phyloP scores from a whole-genome alignment of 768 basidiomycete genomes.

The Boletus rufocinnamomeus region DNA sequence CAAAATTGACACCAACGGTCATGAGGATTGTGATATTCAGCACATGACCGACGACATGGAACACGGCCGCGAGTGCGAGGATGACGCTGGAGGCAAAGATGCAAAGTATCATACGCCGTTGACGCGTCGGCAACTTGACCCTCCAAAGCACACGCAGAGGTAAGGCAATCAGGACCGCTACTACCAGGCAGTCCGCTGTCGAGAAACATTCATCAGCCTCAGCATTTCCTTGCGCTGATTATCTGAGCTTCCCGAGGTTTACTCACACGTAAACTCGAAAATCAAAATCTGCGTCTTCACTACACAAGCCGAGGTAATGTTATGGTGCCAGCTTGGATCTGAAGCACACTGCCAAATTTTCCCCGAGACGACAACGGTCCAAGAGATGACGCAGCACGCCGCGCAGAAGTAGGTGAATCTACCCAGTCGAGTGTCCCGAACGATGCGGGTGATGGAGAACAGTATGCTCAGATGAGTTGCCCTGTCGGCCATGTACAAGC shows the following conservation, averaged over 20 bases:
- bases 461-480: conserved; percentile 17
- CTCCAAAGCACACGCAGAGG: conserved; percentile 21
- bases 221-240: neutral
- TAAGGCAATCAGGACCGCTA: conserved; percentile 15
- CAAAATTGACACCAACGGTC: conserved; percentile 1
- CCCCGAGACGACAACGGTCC: neutral
- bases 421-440: conserved; percentile 1
- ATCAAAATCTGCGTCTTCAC: neutral
- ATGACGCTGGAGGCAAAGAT: conserved; percentile 19
- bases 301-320: neutral
- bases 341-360: conserved; percentile 12
- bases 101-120: conserved; percentile 21
- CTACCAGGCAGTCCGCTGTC: conserved; percentile 12
- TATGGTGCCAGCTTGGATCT: conserved; percentile 6
- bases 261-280: conserved; percentile 13
- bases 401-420: neutral
- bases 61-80: conserved; percentile 15
- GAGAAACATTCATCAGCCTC: neutral
- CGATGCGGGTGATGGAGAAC: conserved; percentile 19
- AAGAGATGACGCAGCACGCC: conserved; percentile 1
- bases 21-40: neutral
- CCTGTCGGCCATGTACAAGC: neutral
- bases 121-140: conserved; percentile 15
- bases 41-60: conserved; percentile 7
- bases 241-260: neutral